Conservation (phyloP, 257 asterid species). For the Henckelia pumila region DNA sequence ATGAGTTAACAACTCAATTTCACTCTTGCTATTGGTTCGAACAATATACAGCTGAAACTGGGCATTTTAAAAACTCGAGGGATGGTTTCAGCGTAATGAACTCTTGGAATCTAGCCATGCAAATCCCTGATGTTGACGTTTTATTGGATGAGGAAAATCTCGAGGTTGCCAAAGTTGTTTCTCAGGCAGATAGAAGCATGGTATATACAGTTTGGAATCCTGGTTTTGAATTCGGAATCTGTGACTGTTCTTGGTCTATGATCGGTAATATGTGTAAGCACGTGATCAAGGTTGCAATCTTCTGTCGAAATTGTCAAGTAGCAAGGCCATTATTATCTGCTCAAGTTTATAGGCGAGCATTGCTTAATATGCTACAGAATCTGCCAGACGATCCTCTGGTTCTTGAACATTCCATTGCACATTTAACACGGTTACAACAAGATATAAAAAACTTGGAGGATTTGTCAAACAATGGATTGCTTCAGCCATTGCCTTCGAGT, state of each 20-base stretch:
- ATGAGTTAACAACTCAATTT: constrained; percentile 42
- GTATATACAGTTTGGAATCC: constrained; percentile 50
- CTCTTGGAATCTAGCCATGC: constrained; percentile 44
- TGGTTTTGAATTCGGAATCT: constrained; percentile 48
- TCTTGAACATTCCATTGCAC: constrained; percentile 43
- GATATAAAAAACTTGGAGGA: constrained; percentile 45
- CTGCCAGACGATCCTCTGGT: constrained; percentile 45
- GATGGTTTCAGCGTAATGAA: constrained; percentile 35
- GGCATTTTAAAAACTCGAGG: constrained; percentile 39
- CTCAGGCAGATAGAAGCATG: constrained; percentile 42
- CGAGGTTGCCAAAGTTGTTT: constrained; percentile 44
- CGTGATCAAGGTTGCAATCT: constrained; percentile 37
- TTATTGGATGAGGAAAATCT: constrained; percentile 45
- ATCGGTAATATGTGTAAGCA: constrained; percentile 51
- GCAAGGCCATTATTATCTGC: constrained; percentile 43
- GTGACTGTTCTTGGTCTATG: constrained; percentile 59
- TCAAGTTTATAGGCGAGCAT: constrained; percentile 39
- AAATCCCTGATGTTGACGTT: constrained; percentile 44
- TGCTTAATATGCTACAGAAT: constrained; percentile 41
- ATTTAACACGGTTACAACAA: constrained; percentile 33
- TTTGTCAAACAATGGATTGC: constrained; percentile 40
- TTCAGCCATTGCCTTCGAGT: constrained; percentile 37
- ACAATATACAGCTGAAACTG: constrained; percentile 41
- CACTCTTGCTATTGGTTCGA: constrained; percentile 55
- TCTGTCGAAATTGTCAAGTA: constrained; percentile 39